A percentile compares a stretch with the other conserved stretches of the same genome.
Evolutionary conservation across 2,329 filamentous ascomycete genomes (phyloP).

Genomic region (Fusarium paranaense): DNA sequence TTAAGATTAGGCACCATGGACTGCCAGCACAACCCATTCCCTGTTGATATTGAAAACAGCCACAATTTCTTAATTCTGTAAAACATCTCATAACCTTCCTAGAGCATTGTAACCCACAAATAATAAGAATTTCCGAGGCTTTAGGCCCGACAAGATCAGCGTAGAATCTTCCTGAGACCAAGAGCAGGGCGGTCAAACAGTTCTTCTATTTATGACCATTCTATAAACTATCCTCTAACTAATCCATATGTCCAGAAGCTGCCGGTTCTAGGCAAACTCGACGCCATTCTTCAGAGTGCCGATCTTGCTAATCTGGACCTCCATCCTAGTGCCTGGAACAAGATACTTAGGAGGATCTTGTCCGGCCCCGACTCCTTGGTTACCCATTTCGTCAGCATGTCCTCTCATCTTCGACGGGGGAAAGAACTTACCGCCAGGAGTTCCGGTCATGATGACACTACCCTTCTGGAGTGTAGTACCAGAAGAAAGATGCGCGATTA

Average conservation of each 20-base stretch:
- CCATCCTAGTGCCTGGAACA: conserved; percentile 53
- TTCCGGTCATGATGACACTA: conserved; percentile 60
- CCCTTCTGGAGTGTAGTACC: conserved; percentile 59
- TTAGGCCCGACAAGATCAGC: background rate
- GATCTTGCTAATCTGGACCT: conserved; percentile 53
- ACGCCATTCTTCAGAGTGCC: conserved; percentile 56
- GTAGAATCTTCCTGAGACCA: background rate
- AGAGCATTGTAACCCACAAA: background rate
- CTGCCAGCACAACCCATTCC: no score
- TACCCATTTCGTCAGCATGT: background rate
- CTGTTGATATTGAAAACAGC: background rate
- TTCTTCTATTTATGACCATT: background rate
- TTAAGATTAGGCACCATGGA: no score
- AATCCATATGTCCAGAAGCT: background rate
- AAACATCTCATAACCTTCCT: background rate
- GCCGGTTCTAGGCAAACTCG: background rate
- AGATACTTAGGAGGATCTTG: conserved; percentile 55
- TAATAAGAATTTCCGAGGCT: background rate
- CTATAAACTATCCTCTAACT: background rate
- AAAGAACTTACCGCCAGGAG: conserved; percentile 48
- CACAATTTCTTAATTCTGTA: background rate
- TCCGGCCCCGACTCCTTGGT: conserved; percentile 54
- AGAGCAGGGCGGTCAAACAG: background rate
- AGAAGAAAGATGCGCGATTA: conserved; percentile 52
- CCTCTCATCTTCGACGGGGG: background rate